Base-by-base conservation (phyloP, 2,329 filamentous ascomycete genomes). In the Aspergillus awamori region DNA sequence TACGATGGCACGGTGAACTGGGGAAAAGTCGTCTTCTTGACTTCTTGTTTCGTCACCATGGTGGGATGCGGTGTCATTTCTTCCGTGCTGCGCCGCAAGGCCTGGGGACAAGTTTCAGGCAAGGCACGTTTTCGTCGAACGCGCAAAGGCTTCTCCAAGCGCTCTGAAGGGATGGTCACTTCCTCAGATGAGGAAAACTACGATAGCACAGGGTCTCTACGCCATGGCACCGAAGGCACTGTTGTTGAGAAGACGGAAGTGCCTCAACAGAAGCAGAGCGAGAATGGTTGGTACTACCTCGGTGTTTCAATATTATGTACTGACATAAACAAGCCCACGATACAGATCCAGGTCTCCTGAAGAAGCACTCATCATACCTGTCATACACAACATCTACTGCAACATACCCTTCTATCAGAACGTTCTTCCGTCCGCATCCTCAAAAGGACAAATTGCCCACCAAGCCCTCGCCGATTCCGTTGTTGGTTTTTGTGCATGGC, bases 401-500 rank as follows among this genome's bases (percentile, higher is more conserved):
- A 65, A 88, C 85, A 8, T 98, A 97, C 74, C 84, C 87, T 2
- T 85, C 84, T 33, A 84, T 98, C 64, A 87, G 94, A 59, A 88
- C 93, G 47, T 97, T 98, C 76, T 93, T 90, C 77, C 86, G 89
- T 59, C 86, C 86, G 58, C 95, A 97, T 77, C 85, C 88, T 20
- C 92, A 97, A 71, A 87, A 89, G n/a, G 86, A 88, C 62, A 91
- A 95, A 74, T 83, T 98, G 4, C 92, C 92, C 2, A 84, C 82
- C 45, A 83, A 87, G 63, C 91, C 92, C 1, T 83, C 85, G 0
- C 88, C 91, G 0, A 79, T 97, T 10, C 95, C 95, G 1, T 80
- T 99, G 8, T 80, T 98, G 3, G 93, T 98, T 47, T 97, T 96
- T 72, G 83, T 98, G 60, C 95, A 98, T 72, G 95, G 95, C 1